These are phyloP conservation scores for Pochonia chlamydosporia DNA, from an alignment of 2,329 filamentous ascomycete genomes.

Conservation along the genomic window DNA sequence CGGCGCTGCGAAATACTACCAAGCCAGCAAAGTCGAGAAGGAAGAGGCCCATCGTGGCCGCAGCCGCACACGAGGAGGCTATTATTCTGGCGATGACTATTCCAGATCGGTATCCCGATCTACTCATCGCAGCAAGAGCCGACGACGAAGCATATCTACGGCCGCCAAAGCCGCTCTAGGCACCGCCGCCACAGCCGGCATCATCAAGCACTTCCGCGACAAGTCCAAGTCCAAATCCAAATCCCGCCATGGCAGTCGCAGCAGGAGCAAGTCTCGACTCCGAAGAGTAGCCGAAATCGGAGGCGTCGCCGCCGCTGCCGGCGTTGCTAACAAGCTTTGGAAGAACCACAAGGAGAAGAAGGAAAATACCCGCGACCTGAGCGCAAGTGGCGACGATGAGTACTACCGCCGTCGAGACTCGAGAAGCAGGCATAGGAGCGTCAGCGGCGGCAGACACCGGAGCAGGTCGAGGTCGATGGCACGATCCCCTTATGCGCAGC, in stretches of 20 bases:
- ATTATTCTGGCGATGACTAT: constrained; percentile 35
- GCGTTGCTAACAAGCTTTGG: constrained; percentile 55
- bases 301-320: constrained; percentile 53
- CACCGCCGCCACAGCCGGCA: constrained; percentile 50
- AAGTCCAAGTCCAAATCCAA: constrained; percentile 43
- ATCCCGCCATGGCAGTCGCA: constrained; percentile 22
- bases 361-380: constrained; percentile 33
- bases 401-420: constrained; percentile 27
- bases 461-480: constrained; percentile 46
- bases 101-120: constrained; percentile 29
- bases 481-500: constrained; percentile 44
- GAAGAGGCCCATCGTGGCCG: constrained; percentile 54
- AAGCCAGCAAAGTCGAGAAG: constrained; percentile 53
- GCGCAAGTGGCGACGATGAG: constrained; percentile 28
- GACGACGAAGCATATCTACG: constrained; percentile 40
- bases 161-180: constrained; percentile 53
- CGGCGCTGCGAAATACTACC: constrained; percentile 59
- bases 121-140: constrained; percentile 38
- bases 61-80: constrained; percentile 39
- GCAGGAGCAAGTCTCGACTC: constrained; percentile 40
- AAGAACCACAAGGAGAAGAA: constrained; percentile 57
- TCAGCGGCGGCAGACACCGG: constrained; percentile 20
- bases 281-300: constrained; percentile 55
- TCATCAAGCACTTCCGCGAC: constrained; percentile 52
- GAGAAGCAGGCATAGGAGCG: constrained; percentile 23